Evolutionary conservation across 345 rosid species (phyloP).

Genomic region (Firmiana major): DNA sequence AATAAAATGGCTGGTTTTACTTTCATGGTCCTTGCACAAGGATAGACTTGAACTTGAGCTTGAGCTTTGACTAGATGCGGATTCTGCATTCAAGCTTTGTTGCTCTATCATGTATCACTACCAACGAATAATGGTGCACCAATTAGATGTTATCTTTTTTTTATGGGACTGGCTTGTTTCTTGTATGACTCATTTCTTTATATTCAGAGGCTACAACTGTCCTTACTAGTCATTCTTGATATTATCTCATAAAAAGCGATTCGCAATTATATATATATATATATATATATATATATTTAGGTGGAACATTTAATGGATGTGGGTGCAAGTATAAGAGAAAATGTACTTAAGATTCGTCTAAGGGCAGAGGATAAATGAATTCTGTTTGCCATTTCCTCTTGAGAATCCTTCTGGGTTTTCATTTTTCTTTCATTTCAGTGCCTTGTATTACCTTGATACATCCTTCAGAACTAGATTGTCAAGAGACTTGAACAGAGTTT

Average conservation of each 20-base stretch:
- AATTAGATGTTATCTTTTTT: too few species aligned
- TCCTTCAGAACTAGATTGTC: background rate
- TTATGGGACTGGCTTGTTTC: too few species aligned
- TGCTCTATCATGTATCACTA: too few species aligned
- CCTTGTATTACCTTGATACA: background rate
- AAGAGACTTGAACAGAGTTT: background rate
- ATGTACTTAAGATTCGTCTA: constrained; percentile 21
- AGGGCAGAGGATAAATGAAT: constrained; percentile 7
- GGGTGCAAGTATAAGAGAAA: constrained; percentile 44
- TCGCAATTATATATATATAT: constrained; percentile 26
- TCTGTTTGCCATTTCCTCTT: background rate
- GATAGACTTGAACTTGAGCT: too few species aligned
- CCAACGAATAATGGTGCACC: too few species aligned
- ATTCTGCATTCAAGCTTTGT: too few species aligned
- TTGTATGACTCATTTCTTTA: too few species aligned
- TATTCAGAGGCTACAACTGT: too few species aligned
- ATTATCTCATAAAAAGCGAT: background rate
- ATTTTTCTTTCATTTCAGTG: background rate
- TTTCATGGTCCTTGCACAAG: too few species aligned
- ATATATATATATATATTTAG: background rate
- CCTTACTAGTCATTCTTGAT: too few species aligned
- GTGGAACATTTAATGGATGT: constrained; percentile 40
- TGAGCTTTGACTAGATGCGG: too few species aligned
- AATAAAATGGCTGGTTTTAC: too few species aligned
- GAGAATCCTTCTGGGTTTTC: background rate